Base-by-base conservation (phyloP, 1,284 basidiomycete species). In the Fomitopsis palustris region DNA sequence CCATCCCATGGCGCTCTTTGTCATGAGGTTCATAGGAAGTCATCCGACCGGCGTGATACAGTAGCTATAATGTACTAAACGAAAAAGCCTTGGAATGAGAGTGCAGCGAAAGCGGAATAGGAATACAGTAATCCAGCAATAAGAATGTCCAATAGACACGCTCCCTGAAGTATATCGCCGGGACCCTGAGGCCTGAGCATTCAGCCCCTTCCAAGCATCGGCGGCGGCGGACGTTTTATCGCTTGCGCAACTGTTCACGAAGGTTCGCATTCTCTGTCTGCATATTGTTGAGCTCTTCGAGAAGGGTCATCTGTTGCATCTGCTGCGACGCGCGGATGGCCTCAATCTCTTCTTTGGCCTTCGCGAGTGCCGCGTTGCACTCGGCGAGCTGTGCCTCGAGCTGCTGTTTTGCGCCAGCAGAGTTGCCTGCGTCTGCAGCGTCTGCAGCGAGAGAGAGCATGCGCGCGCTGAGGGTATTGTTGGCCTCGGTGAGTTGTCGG, bases 201-300 rank as follows among this genome's bases (percentile, higher is more conserved):
- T 4, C 23, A 27, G 4, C 12, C 25, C 25, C 10, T 16, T 23
- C 25, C 9, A 16, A 29, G 16, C 25, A 3, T 12, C 25, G 23
- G 16, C 1, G 19, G 17, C 1, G 17, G 31, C 27, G n/a, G 21
- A 19, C 19, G 37, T 65, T 47, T 47, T 60, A 68, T 63, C 65
- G 65, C 65, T 68, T 68, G 56, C 83, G 80, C 64, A 93, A 65
- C 71, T 92, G 91, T 41, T 84, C 82, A 53, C 87, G 81, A 62
- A 93, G 68, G 43, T 73, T 83, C 39, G 76, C 79, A 68, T 93
- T 93, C 74, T 92, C 89, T 57, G 82, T 87, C 72, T 93, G 90
- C 74, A 88, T 80, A 54, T 81, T 78, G 70, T 92, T 92, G 65
- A 93, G 76, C 74, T 93, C 90, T 67, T 93, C 90, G 57, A 93